Evolutionary conservation across 2,329 filamentous ascomycete species (phyloP), one percentile per base, ranked within the genome.

Genomic region (Ceratocystis smalleyi): DNA sequence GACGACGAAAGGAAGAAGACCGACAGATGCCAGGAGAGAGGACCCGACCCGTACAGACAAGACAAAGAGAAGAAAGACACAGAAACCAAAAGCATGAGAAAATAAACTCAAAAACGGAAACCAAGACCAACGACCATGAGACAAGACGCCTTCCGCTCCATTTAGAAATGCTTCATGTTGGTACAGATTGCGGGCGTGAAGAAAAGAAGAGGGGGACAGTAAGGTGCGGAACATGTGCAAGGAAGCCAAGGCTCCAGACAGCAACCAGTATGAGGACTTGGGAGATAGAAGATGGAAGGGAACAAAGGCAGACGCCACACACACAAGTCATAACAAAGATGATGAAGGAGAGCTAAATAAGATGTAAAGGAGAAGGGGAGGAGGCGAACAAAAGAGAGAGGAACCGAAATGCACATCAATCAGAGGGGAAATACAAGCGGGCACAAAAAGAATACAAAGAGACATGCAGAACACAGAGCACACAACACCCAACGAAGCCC

Each of bases 351-450:
- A 22, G 35, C 19, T 19, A 43, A 40, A 59, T n/a, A 59, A 32
- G 55, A 35, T 27, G 55, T n/a, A 19, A 7, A 35, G 55, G 27
- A 40, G 17, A 43, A 35, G 55, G 15, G 19, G 43, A 19, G 45
- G 32, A 61, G 32, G 24, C 15, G 27, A 35, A 61, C 51, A 64
- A 22, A 51, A 43, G 61, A 51, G 47, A 59, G 59, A 45, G 63
- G 35, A 35, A 61, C 51, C 19, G 45, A 45, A 60, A 60, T 57
- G 54, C 54, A 32, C 35, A 47, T 43, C 32, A 24, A 61, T 30
- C 35, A 40, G 35, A 59, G 24, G n/a, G 51, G 61, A 64, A 60
- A 60, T n/a, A 45, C n/a, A 61, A 49, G 55, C 59, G 15, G 17
- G 43, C 51, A 55, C 51, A 54, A 62, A 61, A 35, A 54, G 45